These are phyloP conservation scores for Calonectria multiphialidica DNA, from an alignment of 2,329 filamentous ascomycete genomes.

Conservation along the genomic window DNA sequence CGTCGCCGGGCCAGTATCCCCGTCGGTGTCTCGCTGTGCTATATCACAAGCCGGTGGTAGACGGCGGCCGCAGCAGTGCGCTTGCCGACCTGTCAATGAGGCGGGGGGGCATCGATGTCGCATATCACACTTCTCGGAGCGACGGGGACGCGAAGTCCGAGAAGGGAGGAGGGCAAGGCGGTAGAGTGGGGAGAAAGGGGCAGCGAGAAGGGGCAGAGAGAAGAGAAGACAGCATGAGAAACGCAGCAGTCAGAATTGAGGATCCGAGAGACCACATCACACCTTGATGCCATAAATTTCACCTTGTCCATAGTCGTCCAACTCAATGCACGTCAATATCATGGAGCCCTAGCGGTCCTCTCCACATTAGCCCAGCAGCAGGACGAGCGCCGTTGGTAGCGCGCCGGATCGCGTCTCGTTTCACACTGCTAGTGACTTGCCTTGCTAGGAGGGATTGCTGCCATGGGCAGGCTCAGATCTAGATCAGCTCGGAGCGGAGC, in stretches of 20 bases:
- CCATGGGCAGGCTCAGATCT: constrained; percentile 2
- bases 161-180: constrained; percentile 13
- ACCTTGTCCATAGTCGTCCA: neutral
- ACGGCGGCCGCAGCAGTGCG: constrained; percentile 12
- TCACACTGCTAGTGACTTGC: constrained; percentile 9
- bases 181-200: constrained; percentile 6
- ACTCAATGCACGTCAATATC: constrained; percentile 10
- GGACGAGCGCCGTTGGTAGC: constrained; percentile 11
- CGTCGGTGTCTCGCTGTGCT: constrained; percentile 11
- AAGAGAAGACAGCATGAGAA: constrained; percentile 5
- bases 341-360: constrained; percentile 9
- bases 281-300: neutral
- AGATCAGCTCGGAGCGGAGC: neutral
- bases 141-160: neutral
- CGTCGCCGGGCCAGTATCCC: constrained; percentile 27
- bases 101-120: constrained; percentile 9
- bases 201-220: constrained; percentile 7
- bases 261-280: neutral
- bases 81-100: constrained; percentile 12
- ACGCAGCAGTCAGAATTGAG: neutral
- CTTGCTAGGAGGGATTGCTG: neutral
- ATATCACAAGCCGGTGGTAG: constrained; percentile 24
- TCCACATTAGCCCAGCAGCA: constrained; percentile 7
- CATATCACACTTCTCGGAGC: constrained; percentile 20
- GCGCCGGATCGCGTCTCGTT: constrained; percentile 8